Conservation (phyloP, 2,329 filamentous ascomycete genomes). For the Waltergamsia citrina region DNA sequence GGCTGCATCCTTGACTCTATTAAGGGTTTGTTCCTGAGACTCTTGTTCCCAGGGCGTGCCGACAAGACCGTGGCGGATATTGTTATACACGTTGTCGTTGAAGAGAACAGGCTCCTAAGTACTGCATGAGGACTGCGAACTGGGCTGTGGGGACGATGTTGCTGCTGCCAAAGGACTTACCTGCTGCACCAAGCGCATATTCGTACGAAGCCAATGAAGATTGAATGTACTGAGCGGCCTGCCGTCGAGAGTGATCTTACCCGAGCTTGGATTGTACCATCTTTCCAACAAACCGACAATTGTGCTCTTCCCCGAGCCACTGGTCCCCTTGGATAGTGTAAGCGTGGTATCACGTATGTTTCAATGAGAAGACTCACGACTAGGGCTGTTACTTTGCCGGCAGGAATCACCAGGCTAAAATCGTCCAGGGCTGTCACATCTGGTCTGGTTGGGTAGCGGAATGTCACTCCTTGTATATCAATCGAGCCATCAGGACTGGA, state of each 20-base stretch:
- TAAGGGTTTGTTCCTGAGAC: conserved; percentile 28
- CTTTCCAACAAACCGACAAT: too few relatives aligned
- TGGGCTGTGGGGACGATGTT: too few relatives aligned
- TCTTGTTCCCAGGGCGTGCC: conserved; percentile 27
- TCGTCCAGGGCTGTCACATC: conserved; percentile 20
- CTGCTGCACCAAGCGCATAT: conserved; percentile 30
- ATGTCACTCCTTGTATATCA: conserved; percentile 18
- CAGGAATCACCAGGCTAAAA: conserved; percentile 22
- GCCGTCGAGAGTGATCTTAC: too few relatives aligned
- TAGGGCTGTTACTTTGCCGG: conserved; percentile 21
- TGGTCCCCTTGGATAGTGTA: background rate
- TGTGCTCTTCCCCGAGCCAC: conserved; percentile 14
- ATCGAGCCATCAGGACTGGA: conserved; percentile 10
- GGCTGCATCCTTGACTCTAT: conserved; percentile 34
- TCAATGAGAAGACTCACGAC: conserved; percentile 10
- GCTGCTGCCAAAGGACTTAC: conserved; percentile 4
- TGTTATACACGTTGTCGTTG: conserved; percentile 40
- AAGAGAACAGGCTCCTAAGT: conserved; percentile 34
- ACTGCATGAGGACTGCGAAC: conserved; percentile 5
- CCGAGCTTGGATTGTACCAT: too few relatives aligned
- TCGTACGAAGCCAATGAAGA: conserved; percentile 36
- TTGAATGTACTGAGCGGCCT: too few relatives aligned
- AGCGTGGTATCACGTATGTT: too few relatives aligned
- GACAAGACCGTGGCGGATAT: conserved; percentile 41
- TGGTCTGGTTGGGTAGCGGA: conserved; percentile 24